phyloP scores from a whole-genome alignment of 2,329 filamentous ascomycete species.

The Penicillium capsulatum region DNA sequence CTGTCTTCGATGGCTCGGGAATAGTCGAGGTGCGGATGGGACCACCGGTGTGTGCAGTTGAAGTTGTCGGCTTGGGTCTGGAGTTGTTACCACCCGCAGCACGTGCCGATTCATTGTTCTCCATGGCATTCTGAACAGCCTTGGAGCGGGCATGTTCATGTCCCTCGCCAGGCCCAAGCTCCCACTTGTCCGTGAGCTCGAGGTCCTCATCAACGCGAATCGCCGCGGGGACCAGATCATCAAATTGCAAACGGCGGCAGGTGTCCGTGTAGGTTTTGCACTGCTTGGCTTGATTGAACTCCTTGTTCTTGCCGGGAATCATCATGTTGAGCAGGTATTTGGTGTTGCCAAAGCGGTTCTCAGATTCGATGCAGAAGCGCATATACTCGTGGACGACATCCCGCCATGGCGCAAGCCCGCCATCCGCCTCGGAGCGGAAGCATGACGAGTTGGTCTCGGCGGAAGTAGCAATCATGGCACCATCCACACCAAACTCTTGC shows the following conservation, averaged over 20 bases:
- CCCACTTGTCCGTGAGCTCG: slow-evolving; percentile 27
- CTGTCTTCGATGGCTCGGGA: slow-evolving; percentile 22
- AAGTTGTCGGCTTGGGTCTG: slow-evolving; percentile 23
- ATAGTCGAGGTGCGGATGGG: slow-evolving; percentile 35
- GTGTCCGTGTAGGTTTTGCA: slow-evolving; percentile 68
- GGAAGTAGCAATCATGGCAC: slow-evolving; percentile 93
- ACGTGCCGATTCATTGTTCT: slow-evolving; percentile 34
- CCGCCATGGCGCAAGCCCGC: slow-evolving; percentile 68
- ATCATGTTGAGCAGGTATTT: slow-evolving; percentile 86
- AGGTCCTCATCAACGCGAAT: slow-evolving; percentile 61
- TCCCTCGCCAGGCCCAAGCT: slow-evolving; percentile 12
- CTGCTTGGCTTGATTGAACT: slow-evolving; percentile 58
- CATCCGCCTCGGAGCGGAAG: slow-evolving; percentile 66
- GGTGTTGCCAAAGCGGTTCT: slow-evolving; percentile 87
- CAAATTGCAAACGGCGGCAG: slow-evolving; percentile 62
- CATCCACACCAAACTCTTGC: slow-evolving; percentile 77
- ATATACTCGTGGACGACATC: slow-evolving; percentile 76
- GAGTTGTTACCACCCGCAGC: slow-evolving; percentile 31
- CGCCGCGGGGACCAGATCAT: slow-evolving; percentile 61
- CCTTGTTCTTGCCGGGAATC: slow-evolving; percentile 71
- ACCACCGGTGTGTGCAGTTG: slow-evolving; percentile 24
- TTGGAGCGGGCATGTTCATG: slow-evolving; percentile 20
- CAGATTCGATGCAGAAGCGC: slow-evolving; percentile 65
- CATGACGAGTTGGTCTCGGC: slow-evolving; percentile 89
- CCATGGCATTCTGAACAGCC: slow-evolving; percentile 32